Evolutionary conservation across 345 rosid genomes (phyloP).

Genomic region (Brassica rapa): DNA sequence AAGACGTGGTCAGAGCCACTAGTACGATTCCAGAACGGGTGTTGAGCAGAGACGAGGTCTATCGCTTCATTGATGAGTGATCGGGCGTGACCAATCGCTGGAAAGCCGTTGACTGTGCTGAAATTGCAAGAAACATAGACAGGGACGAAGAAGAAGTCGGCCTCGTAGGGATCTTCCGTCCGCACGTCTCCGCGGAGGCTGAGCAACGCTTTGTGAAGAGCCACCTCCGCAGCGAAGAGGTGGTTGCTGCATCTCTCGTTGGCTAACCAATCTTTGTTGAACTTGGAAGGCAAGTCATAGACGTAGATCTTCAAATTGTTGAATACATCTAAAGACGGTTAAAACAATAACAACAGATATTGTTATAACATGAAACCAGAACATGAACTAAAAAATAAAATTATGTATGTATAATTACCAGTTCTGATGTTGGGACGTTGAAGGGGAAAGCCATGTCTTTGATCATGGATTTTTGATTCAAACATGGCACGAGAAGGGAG

Average conservation of each 20-base stretch:
- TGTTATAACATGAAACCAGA: conserved; percentile 10
- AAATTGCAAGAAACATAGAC: conserved; percentile 94
- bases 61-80: conserved; percentile 68
- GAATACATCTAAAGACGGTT: conserved; percentile 40
- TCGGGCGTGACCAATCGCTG: conserved; percentile 91
- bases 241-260: conserved; percentile 83
- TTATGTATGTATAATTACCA: conserved; percentile 40
- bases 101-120: conserved; percentile 88
- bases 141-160: conserved; percentile 91
- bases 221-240: conserved; percentile 93
- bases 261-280: conserved; percentile 74
- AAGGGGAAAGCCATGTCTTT: conserved; percentile 15
- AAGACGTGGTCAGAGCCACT: conserved; percentile 85
- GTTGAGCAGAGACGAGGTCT: conserved; percentile 49
- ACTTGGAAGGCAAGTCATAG: conserved; percentile 77
- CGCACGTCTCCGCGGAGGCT: conserved; percentile 52
- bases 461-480: conserved; percentile 49
- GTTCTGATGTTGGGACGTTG: conserved; percentile 35
- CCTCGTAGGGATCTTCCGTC: conserved; percentile 74
- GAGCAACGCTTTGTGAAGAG: conserved; percentile 71
- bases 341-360: background rate
- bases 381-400: background rate
- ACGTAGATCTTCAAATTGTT: conserved; percentile 73
- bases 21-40: conserved; percentile 85
- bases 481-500: conserved; percentile 64